Base-by-base conservation (phyloP, 208 protist genomes). In the Acanthamoeba divionensis region DNA sequence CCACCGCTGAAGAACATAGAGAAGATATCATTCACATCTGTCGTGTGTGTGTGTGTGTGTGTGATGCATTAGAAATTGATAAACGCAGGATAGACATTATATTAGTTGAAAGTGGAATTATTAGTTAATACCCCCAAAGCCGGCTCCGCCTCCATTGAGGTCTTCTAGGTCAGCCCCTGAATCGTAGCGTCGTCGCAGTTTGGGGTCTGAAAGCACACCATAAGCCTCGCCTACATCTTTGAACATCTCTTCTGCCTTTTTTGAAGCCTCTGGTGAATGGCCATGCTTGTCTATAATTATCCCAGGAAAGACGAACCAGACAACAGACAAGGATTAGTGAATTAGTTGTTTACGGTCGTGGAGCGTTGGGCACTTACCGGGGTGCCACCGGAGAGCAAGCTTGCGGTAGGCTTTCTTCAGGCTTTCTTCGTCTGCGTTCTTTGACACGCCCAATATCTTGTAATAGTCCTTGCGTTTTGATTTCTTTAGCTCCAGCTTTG, bases 401-500 rank as follows among this genome's bases (percentile, higher is more conserved):
- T 95, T 95, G 63, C 93, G 82, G 75, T 95, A 97, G 0, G 93
- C 94, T 44, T 97, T 96, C 62, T 97, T 97, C 63, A 97, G 95
- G 31, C 96, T 87, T 6, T 63, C 54, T 8, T 95, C 93, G 13
- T 12, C 79, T 0, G 94, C 91, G 21, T 93, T 50, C 69, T 95
- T 93, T 1, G 79, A 10, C 4, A 95, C 91, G 36, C 89, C 93
- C 0, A 96, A 31, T 33, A 95, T 94, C 57, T 95, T 95, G 90
- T 96, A 96, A 62, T 95, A 95, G 47, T 96, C 91, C 55, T 96
- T 96, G 48, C 86, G 47, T 3, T 79, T 38, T 21, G 91, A 89
- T 69, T 95, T 95, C 29, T 95, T 95, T 5, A 94, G 47, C 10
- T 90, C 93, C 15, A 90, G 66, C 48, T 96, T 94, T 0, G 94